These are phyloP conservation scores for Penicillium chermesinum DNA, from an alignment of 495 filamentous ascomycete species.

Conservation along the genomic window DNA sequence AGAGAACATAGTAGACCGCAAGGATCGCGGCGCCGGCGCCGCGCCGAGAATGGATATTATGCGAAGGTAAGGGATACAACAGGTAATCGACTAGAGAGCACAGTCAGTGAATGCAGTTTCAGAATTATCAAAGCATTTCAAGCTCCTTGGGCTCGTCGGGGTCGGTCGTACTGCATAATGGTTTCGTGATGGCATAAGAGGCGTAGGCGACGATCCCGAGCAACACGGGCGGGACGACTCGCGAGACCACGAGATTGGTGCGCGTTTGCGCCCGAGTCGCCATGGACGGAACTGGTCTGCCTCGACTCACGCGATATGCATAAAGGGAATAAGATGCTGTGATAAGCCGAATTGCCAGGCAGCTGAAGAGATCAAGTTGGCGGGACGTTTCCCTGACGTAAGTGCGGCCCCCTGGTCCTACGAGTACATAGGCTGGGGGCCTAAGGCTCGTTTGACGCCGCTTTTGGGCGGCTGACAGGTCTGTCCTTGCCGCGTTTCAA, in stretches of 20 bases:
- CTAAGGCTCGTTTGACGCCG: slow-evolving; percentile 1
- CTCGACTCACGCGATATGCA: slow-evolving; percentile 5
- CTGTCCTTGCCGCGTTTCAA: background rate
- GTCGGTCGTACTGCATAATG: slow-evolving; percentile 48
- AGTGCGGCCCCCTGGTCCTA: background rate
- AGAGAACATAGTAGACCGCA: slow-evolving; percentile 62
- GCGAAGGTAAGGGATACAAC: slow-evolving; percentile 45
- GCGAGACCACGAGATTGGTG: slow-evolving; percentile 48
- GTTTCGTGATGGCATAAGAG: slow-evolving; percentile 55
- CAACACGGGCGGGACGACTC: slow-evolving; percentile 55
- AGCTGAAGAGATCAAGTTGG: background rate
- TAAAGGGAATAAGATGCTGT: background rate
- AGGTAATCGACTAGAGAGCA: slow-evolving; percentile 55
- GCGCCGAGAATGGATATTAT: slow-evolving; percentile 33
- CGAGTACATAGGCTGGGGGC: background rate
- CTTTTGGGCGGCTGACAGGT: background rate
- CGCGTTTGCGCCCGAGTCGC: slow-evolving; percentile 32
- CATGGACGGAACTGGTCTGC: slow-evolving; percentile 1
- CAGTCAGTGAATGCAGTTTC: slow-evolving; percentile 3
- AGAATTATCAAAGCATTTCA: background rate
- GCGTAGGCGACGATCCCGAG: slow-evolving; percentile 56
- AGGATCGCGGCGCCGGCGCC: slow-evolving; percentile 64
- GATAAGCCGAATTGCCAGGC: background rate
- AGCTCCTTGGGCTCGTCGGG: background rate
- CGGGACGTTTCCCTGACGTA: slow-evolving; percentile 6